A percentile compares a stretch with the other conserved stretches of the same genome.
These are phyloP conservation scores for Alternaria infectoria DNA, from an alignment of 2,329 filamentous ascomycete genomes.

Conservation along the genomic window DNA sequence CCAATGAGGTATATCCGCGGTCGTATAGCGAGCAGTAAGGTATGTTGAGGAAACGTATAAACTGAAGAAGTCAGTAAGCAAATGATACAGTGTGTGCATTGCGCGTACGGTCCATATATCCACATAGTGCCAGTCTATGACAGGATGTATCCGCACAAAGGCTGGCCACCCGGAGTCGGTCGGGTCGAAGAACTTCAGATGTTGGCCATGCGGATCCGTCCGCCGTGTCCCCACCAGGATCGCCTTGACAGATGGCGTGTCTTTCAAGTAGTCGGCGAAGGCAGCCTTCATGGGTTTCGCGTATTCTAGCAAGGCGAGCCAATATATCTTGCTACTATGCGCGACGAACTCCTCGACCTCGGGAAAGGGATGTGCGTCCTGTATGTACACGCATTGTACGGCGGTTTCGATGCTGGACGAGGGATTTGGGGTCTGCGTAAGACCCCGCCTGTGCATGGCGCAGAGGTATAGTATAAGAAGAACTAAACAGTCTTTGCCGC, in stretches of 20 bases:
- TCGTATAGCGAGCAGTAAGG: conserved; percentile 90
- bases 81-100: not conserved
- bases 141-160: conserved; percentile 92
- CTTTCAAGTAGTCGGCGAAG: conserved; percentile 76
- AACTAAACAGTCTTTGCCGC: conserved; percentile 96
- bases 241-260: conserved; percentile 70
- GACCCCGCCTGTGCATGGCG: conserved; percentile 54
- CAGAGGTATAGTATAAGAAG: conserved; percentile 86
- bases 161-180: conserved; percentile 90
- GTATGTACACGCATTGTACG: conserved; percentile 87
- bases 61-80: conserved; percentile 57
- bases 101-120: conserved; percentile 88
- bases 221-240: conserved; percentile 88
- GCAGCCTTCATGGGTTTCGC: conserved; percentile 79
- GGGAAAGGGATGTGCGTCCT: conserved; percentile 80
- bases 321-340: conserved; percentile 69
- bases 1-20: conserved; percentile 87
- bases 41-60: conserved; percentile 78
- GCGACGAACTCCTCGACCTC: conserved; percentile 87
- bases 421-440: conserved; percentile 28
- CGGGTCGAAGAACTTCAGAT: conserved; percentile 79
- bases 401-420: conserved; percentile 39
- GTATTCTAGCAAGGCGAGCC: conserved; percentile 77
- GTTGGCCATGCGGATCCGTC: conserved; percentile 88
- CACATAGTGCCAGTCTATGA: conserved; percentile 96